phyloP scores from a whole-genome alignment of 192 early-diverging fungal genomes.

The Podila minutissima region DNA sequence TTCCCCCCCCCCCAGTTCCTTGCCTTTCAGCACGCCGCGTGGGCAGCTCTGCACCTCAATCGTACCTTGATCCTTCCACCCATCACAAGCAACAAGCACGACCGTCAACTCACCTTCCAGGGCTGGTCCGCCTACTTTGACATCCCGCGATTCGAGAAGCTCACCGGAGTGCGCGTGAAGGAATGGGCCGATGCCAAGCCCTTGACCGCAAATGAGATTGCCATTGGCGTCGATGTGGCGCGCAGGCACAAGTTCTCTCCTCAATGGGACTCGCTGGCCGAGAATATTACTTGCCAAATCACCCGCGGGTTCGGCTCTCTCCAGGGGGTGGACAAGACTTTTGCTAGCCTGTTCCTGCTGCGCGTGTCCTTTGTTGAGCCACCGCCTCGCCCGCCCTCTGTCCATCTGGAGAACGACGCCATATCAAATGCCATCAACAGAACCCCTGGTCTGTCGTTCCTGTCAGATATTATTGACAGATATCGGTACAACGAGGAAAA shows the following conservation, averaged over 20 bases:
- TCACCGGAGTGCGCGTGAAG: background rate
- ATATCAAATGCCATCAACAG: background rate
- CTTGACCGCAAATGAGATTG: background rate
- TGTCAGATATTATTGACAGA: background rate
- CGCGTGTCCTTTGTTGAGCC: background rate
- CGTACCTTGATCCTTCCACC: background rate
- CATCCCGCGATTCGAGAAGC: background rate
- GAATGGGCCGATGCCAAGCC: background rate
- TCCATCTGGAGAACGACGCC: background rate
- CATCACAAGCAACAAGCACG: constrained; percentile 1
- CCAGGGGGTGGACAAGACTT: background rate
- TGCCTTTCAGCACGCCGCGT: background rate
- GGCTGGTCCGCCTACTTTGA: constrained; percentile 1
- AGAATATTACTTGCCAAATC: constrained; percentile 1
- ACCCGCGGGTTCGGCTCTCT: background rate
- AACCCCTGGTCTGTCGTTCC: background rate
- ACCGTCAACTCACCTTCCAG: background rate
- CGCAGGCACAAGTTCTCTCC: background rate
- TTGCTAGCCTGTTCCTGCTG: background rate
- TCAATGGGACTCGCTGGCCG: background rate
- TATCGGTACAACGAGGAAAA: background rate
- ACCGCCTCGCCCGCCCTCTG: background rate
- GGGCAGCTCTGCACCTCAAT: background rate
- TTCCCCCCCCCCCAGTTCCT: background rate
- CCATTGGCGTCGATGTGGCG: background rate